Percentiles rank a stretch among this genome's conserved stretches.
phyloP scores from a whole-genome alignment of 768 basidiomycete species.

The Rhizopogon rudus region DNA sequence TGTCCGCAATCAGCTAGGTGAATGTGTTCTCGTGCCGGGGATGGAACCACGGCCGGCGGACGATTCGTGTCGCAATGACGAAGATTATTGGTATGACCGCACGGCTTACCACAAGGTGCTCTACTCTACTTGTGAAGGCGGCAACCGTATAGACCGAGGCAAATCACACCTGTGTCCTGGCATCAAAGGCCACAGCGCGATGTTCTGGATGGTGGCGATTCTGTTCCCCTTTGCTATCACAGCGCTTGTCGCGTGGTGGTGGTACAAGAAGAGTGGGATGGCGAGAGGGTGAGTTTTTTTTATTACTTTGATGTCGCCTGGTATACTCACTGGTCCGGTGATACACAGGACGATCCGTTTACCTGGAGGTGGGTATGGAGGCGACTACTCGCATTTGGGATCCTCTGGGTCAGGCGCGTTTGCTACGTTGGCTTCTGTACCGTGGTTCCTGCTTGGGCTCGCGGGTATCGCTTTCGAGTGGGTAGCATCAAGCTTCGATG shows the following conservation, averaged over 20 bases:
- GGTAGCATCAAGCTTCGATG: conserved; percentile 44
- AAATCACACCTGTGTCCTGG: conserved; percentile 76
- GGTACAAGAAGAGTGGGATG: conserved; percentile 68
- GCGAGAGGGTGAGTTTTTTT: conserved; percentile 60
- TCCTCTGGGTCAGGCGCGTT: conserved; percentile 43
- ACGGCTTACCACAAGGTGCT: conserved; percentile 90
- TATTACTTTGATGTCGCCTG: neutral
- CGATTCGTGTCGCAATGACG: conserved; percentile 52
- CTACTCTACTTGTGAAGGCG: conserved; percentile 83
- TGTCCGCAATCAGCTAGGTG: conserved; percentile 56
- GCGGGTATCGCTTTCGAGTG: conserved; percentile 70
- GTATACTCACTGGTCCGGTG: conserved; percentile 6
- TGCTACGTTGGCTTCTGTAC: conserved; percentile 79
- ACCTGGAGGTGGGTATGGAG: conserved; percentile 51
- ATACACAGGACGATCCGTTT: conserved; percentile 66
- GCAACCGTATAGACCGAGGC: conserved; percentile 75
- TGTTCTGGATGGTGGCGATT: conserved; percentile 84
- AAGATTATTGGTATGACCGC: conserved; percentile 90
- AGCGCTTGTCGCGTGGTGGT: conserved; percentile 74
- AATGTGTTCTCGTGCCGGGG: conserved; percentile 76
- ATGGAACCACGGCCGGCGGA: conserved; percentile 60
- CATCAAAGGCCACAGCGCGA: conserved; percentile 58
- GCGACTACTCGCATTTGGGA: conserved; percentile 26
- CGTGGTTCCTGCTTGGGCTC: conserved; percentile 84
- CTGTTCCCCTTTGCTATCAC: conserved; percentile 76